Evolutionary conservation across 345 rosid species (phyloP).

Genomic region (Eucalyptus paniculata): DNA sequence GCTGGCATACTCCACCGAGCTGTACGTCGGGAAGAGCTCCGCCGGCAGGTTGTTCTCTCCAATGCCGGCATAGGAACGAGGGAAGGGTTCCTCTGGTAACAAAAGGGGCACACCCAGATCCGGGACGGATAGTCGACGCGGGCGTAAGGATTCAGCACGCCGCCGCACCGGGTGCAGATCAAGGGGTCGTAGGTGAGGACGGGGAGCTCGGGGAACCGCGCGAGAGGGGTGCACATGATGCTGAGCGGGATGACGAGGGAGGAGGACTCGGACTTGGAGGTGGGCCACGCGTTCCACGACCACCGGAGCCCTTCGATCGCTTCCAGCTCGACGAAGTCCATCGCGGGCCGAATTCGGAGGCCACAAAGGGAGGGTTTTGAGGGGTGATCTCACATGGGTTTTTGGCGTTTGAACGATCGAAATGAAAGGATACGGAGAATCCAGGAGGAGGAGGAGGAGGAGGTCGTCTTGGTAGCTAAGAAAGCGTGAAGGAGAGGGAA

Average conservation of each 20-base stretch:
- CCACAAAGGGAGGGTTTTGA: neutral
- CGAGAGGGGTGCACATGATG: slow-evolving; percentile 77
- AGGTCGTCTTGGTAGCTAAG: neutral
- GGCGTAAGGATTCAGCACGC: slow-evolving; percentile 78
- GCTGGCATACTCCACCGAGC: slow-evolving; percentile 56
- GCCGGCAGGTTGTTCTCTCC: slow-evolving; percentile 86
- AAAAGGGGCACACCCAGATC: slow-evolving; percentile 85
- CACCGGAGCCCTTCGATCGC: slow-evolving; percentile 89
- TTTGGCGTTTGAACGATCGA: neutral
- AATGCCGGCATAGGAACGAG: slow-evolving; percentile 62
- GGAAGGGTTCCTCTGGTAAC: slow-evolving; percentile 53
- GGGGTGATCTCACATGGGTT: neutral
- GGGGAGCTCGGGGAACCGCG: slow-evolving; percentile 78
- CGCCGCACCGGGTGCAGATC: slow-evolving; percentile 54
- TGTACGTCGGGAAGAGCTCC: slow-evolving; percentile 92
- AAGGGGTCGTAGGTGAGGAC: slow-evolving; percentile 78
- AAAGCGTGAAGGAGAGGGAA: neutral
- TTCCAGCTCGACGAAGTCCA: slow-evolving; percentile 90
- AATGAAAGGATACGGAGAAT: neutral
- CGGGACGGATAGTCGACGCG: slow-evolving; percentile 87
- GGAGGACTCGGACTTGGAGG: slow-evolving; percentile 42
- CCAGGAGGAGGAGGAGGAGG: neutral
- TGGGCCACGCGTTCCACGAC: slow-evolving; percentile 98
- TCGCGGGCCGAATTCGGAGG: neutral
- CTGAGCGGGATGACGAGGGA: slow-evolving; percentile 63